Evolutionary conservation across 2,329 filamentous ascomycete genomes (phyloP).

Genomic region (Talaromyces rugulosus): DNA sequence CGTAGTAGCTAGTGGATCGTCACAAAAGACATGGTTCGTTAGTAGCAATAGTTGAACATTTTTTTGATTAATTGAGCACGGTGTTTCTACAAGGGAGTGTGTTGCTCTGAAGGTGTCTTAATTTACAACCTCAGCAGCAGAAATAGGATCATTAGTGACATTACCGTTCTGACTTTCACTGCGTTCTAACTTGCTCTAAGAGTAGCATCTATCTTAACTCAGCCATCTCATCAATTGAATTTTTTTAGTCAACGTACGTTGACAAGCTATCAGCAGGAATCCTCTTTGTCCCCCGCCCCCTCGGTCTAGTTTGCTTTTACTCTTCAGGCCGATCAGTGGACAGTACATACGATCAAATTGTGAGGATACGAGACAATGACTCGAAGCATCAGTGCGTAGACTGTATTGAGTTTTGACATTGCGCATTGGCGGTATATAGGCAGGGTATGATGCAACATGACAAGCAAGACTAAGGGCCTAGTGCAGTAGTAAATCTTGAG

Average conservation of each 20-base stretch:
- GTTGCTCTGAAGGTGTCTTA: not conserved
- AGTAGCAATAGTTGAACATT: not conserved
- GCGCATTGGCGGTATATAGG: not conserved
- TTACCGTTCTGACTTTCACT: not conserved
- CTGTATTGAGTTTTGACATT: not conserved
- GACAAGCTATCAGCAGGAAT: no score
- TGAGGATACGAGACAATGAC: not conserved
- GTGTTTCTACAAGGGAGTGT: not conserved
- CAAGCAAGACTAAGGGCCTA: not conserved
- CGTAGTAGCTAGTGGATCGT: not conserved
- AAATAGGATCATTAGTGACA: not conserved
- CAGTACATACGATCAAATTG: not conserved
- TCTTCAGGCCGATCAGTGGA: not conserved
- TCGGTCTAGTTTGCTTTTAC: no score
- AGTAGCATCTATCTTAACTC: not conserved
- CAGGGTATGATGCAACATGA: not conserved
- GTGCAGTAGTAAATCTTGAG: not conserved
- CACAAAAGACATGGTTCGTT: not conserved
- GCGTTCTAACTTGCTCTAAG: not conserved
- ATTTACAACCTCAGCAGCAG: not conserved
- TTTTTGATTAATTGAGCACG: not conserved
- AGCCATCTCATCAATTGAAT: not conserved
- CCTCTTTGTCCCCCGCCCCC: no score
- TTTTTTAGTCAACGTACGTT: not conserved
- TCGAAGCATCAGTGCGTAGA: not conserved